Evolutionary conservation across 495 filamentous ascomycete genomes (phyloP).

Genomic region (Saxophila tyrrhenica): DNA sequence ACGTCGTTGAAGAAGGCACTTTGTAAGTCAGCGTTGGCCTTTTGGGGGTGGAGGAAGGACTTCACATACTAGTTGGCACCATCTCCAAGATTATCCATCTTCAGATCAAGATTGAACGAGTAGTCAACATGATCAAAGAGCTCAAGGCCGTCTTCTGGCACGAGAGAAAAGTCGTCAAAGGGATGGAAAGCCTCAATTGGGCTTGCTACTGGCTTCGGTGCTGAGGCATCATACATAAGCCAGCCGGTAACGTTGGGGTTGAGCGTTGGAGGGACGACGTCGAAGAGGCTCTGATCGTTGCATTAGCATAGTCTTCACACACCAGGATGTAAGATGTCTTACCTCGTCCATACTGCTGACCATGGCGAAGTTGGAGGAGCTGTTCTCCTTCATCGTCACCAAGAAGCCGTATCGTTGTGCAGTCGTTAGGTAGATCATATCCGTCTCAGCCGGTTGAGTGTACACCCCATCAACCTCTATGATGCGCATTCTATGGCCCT

Average conservation of each 20-base stretch:
- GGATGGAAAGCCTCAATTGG: conserved; percentile 47
- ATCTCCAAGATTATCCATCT: conserved; percentile 60
- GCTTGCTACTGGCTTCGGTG: conserved; percentile 45
- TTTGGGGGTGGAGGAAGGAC: conserved; percentile 11
- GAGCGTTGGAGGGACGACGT: conserved; percentile 48
- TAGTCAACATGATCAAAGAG: conserved; percentile 48
- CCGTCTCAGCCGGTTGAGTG: conserved; percentile 44
- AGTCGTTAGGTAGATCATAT: conserved; percentile 50
- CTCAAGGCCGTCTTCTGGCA: conserved; percentile 51
- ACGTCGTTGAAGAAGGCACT: conserved; percentile 75
- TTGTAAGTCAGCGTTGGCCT: background rate
- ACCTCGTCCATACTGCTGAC: conserved; percentile 42
- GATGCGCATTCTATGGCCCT: conserved; percentile 48
- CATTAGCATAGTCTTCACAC: background rate
- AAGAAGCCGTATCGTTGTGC: conserved; percentile 65
- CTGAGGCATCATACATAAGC: conserved; percentile 58
- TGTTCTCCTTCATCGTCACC: conserved; percentile 42
- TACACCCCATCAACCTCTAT: conserved; percentile 68
- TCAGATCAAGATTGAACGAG: conserved; percentile 50
- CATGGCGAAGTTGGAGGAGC: conserved; percentile 59
- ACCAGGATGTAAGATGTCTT: background rate
- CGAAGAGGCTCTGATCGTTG: conserved; percentile 50
- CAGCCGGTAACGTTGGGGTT: conserved; percentile 72
- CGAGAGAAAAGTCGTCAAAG: conserved; percentile 63
- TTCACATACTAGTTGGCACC: conserved; percentile 69